These are phyloP conservation scores for Pistacia atlantica DNA, from an alignment of 345 rosid species.

Conservation along the genomic window DNA sequence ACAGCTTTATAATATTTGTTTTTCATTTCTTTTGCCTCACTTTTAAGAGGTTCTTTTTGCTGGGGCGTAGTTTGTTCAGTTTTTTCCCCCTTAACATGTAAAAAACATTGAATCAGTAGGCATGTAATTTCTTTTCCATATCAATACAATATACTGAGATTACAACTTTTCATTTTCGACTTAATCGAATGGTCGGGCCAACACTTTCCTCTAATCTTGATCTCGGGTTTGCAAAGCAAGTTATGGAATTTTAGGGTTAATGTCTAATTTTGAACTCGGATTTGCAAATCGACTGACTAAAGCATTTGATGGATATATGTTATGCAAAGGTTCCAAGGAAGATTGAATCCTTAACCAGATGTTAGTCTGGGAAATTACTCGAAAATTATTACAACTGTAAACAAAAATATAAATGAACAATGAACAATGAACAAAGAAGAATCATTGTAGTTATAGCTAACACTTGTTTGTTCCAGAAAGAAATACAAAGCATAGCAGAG, in stretches of 20 bases:
- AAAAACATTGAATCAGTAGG: background rate
- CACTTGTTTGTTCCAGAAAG: background rate
- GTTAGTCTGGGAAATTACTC: too few relatives aligned
- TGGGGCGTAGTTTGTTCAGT: constrained; percentile 22
- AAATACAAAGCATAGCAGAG: background rate
- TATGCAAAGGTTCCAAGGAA: too few relatives aligned
- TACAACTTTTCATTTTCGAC: too few relatives aligned
- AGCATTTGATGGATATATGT: too few relatives aligned
- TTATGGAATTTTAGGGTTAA: too few relatives aligned
- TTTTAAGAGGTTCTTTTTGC: constrained; percentile 12
- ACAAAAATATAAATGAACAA: background rate
- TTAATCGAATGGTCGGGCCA: too few relatives aligned
- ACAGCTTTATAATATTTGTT: constrained; percentile 27
- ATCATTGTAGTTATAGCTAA: too few relatives aligned
- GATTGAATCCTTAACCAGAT: too few relatives aligned
- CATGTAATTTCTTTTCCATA: background rate
- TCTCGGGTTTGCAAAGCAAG: too few relatives aligned
- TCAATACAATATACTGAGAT: background rate
- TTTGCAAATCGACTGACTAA: too few relatives aligned
- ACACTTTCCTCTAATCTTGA: too few relatives aligned
- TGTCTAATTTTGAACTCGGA: too few relatives aligned
- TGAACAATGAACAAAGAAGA: background rate
- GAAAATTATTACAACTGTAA: background rate
- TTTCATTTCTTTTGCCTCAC: constrained; percentile 24
- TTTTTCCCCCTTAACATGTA: background rate